Evolutionary conservation across 169 alveolate species (phyloP), one percentile per base, ranked within the genome.

Genomic region (Eimeria necatrix): DNA sequence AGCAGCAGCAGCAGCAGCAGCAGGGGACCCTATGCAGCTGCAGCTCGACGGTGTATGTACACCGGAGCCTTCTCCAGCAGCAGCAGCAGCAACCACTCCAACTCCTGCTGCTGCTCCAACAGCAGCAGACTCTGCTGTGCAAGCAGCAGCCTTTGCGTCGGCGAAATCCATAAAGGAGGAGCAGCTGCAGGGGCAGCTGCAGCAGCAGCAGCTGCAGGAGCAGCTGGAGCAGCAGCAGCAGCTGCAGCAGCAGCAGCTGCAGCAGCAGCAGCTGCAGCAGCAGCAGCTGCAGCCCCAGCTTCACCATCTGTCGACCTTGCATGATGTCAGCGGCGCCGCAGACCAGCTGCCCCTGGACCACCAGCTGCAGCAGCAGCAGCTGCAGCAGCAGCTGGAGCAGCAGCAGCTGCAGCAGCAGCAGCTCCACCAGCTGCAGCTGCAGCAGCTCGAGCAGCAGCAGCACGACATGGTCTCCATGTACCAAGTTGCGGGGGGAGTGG

Each of bases 401-500:
- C 87, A 48, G 87, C 64, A 48, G 87, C 87, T 16, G 5, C 41
- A 76, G 87, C 87, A 76, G 46, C 87, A 48, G 61, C 68, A 48
- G 64, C 87, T 16, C 61, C 87, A 76, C 5, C 87, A 48, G 87
- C 87, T 48, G 61, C 87, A 48, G 64, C 87, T 48, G 87, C 87
- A 76, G 87, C 87, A 76, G 87, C 87, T 76, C 12, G 87, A 76
- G 87, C 87, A 76, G 87, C 87, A 76, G 87, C 87, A 76, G 87
- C 87, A 76, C 61, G 87, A 76, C n/a, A 76, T 76, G 87, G 87
- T 48, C 1, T 76, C 87, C 49, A 76, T 76, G 87, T 76, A 76
- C 41, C 61, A 76, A 4, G 87, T 76, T 3, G 87, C 87, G 0
- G 87, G 87, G 4, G 87, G 87, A 6, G 87, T 76, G 16, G 87